Evolutionary conservation across 805 yeast genomes (phyloP), one percentile per base, ranked within the genome.

Genomic region (Komagataella mondaviorum): DNA sequence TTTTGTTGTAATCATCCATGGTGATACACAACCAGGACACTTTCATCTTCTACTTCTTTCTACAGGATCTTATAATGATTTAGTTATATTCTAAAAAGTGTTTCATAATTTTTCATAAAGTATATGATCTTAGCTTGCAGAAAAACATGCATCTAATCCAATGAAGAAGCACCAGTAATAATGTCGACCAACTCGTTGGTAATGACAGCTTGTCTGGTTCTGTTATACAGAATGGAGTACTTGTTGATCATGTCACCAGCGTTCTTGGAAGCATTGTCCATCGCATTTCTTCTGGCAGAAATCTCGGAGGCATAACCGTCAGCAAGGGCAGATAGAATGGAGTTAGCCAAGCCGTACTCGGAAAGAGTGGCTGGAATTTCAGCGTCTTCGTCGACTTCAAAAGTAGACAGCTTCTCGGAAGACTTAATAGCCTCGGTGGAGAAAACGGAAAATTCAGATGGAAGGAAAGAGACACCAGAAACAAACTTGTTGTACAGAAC

Each of bases 121-220:
- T 30, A 30, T 30, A 30, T 30, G 39, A 30, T 30, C 39, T 30
- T 30, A 30, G 39, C 39, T 30, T 30, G 39, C 39, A 45, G 47
- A 45, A 45, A 22, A 45, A 23, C 24, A 45, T 45, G 17, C 24
- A 22, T 45, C 47, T 85, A 91, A 77, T 86, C 96, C 76, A 93
- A 83, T 54, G 98, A 88, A 57, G 98, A 88, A 65, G 99, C 99
- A 89, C 99, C 99, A 64, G 99, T 93, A 72, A 93, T 91, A 67
- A 93, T 93, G 76, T 93, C 99, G 67, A 93, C 99, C 83, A 93
- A 78, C 80, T 93, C 99, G 82, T 93, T 93, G 73, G 98, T 90
- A 67, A 91, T 91, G 68, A 90, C 96, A 61, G 97, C 96, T 81
- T 93, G 99, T 80, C 97, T 88, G 66, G 97, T 85, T 82, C 99